A percentile compares a stretch with the other conserved stretches of the same genome.
phyloP scores from a whole-genome alignment of 176 grass and related monocot species.

The Paspalum notatum region DNA sequence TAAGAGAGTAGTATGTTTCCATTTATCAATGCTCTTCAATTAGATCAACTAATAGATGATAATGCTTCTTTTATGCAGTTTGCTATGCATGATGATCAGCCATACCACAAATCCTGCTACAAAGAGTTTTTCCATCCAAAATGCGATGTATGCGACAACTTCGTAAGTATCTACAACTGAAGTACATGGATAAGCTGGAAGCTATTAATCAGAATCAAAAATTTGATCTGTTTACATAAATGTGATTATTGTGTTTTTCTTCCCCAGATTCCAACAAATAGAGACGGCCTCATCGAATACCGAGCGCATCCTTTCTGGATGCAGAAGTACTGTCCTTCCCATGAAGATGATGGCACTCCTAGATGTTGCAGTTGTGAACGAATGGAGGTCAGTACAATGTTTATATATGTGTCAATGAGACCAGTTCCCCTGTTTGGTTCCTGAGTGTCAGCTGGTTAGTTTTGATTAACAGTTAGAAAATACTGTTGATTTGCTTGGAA shows the following conservation, averaged over 20 bases:
- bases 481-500: not conserved
- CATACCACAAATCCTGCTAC: conserved; percentile 85
- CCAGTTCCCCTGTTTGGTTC: not conserved
- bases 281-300: conserved; percentile 76
- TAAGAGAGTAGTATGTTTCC: conserved; percentile 14
- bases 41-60: conserved; percentile 27
- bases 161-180: conserved; percentile 55
- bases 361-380: conserved; percentile 97
- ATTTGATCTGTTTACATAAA: conserved; percentile 11
- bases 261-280: conserved; percentile 82
- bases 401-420: conserved; percentile 29
- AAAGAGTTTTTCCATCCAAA: conserved; percentile 87
- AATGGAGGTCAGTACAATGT: conserved; percentile 75
- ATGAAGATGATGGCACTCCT: conserved; percentile 86
- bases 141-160: conserved; percentile 85
- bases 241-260: conserved; percentile 23
- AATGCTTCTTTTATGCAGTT: conserved; percentile 58
- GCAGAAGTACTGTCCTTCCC: conserved; percentile 91
- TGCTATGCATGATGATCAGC: conserved; percentile 73
- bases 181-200: conserved; percentile 23
- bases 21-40: conserved; percentile 7
- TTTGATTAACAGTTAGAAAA: conserved; percentile 19
- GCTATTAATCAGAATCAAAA: conserved; percentile 18
- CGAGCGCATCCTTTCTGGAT: conserved; percentile 94
- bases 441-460: not conserved